Percentiles rank a stretch among this genome's conserved stretches.
These are phyloP conservation scores for slime mould (Dictyostelium discoideum) DNA, from an alignment of 78 protist species.

Conservation along the genomic window DNA sequence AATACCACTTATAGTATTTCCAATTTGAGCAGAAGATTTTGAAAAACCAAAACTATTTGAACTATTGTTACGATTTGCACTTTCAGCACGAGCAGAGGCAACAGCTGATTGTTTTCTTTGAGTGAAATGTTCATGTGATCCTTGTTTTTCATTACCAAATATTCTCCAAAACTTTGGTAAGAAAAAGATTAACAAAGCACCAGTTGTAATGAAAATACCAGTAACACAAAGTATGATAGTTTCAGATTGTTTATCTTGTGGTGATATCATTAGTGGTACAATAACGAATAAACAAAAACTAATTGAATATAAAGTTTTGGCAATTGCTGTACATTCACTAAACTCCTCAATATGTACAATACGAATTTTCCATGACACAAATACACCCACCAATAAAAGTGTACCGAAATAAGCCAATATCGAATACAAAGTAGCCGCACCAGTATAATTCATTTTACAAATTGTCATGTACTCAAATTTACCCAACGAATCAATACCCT, in stretches of 20 bases:
- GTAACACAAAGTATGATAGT: slow-evolving; percentile 19
- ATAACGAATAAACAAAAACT: slow-evolving; percentile 26
- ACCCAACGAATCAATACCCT: neutral
- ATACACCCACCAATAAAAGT: slow-evolving; percentile 21
- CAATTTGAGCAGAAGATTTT: neutral
- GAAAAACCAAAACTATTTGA: neutral
- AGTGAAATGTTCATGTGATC: neutral
- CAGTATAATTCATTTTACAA: neutral
- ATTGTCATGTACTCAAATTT: slow-evolving; percentile 33
- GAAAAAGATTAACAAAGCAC: slow-evolving; percentile 16
- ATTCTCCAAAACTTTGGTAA: slow-evolving; percentile 30
- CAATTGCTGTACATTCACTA: slow-evolving; percentile 35
- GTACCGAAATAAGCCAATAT: slow-evolving; percentile 21
- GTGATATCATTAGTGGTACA: slow-evolving; percentile 20
- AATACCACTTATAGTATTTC: neutral
- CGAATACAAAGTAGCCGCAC: neutral
- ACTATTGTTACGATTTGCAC: neutral
- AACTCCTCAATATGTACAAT: slow-evolving; percentile 61
- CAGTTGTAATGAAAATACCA: slow-evolving; percentile 13
- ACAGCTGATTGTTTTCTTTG: neutral
- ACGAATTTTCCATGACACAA: slow-evolving; percentile 73
- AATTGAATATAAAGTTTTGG: neutral
- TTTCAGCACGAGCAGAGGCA: neutral
- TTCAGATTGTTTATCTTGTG: slow-evolving; percentile 32
- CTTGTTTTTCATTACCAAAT: neutral